These are phyloP conservation scores for Plasmopara halstedii DNA, from an alignment of 352 stramenopile species.

Conservation along the genomic window DNA sequence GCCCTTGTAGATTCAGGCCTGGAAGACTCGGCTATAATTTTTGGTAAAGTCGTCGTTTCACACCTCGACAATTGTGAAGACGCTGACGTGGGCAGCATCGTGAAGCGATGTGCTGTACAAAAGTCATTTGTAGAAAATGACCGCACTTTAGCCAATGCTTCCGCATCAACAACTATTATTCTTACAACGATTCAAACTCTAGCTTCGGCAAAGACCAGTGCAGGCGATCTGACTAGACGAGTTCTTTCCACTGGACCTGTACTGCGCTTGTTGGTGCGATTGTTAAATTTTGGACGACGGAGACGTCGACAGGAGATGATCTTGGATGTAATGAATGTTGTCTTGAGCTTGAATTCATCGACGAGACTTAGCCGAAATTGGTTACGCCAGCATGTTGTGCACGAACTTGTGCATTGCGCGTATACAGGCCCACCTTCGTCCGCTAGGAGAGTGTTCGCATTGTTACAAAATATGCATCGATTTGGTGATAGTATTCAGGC, in stretches of 20 bases:
- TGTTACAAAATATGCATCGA: constrained; percentile 31
- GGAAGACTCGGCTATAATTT: constrained; percentile 7
- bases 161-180: constrained; percentile 15
- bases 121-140: constrained; percentile 30
- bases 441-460: constrained; percentile 15
- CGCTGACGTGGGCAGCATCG: constrained; percentile 6
- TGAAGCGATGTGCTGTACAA: constrained; percentile 27
- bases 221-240: constrained; percentile 29
- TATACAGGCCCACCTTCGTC: constrained; percentile 19
- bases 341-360: constrained; percentile 16
- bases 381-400: constrained; percentile 34
- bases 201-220: constrained; percentile 13
- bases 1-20: constrained; percentile 13
- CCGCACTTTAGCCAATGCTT: constrained; percentile 2
- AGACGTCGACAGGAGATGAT: constrained; percentile 26
- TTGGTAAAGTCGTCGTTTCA: constrained; percentile 26
- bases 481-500: constrained; percentile 6
- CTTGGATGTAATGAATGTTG: constrained; percentile 29
- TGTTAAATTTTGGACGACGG: constrained; percentile 20
- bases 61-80: constrained; percentile 17
- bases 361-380: constrained; percentile 21
- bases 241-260: constrained; percentile 32
- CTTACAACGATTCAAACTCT: constrained; percentile 18
- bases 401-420: constrained; percentile 36
- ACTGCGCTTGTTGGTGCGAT: constrained; percentile 23